These are phyloP conservation scores for Xanthoconium stramineum DNA, from an alignment of 768 basidiomycete genomes.

Conservation along the genomic window DNA sequence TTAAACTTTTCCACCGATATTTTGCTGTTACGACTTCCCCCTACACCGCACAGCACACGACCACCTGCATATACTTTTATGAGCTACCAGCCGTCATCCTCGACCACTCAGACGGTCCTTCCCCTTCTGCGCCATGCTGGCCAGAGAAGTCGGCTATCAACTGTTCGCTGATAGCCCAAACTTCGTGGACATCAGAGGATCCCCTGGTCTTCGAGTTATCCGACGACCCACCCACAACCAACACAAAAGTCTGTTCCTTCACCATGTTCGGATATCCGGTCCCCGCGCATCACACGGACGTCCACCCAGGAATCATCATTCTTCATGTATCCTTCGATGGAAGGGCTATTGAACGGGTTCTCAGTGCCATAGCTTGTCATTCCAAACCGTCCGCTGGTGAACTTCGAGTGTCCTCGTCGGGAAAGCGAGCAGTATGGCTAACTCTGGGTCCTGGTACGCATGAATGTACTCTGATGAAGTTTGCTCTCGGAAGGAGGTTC, in stretches of 20 bases:
- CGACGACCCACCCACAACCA: conserved; percentile 7
- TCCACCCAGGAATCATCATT: conserved; percentile 1
- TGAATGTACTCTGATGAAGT: conserved; percentile 49
- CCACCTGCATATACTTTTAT: conserved; percentile 11
- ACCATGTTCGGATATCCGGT: conserved; percentile 12
- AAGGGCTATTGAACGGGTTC: not conserved
- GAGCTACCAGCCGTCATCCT: conserved; percentile 15
- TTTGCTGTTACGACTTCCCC: conserved; percentile 7
- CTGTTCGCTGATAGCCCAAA: conserved; percentile 5
- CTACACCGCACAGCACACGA: not conserved
- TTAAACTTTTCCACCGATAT: conserved; percentile 13
- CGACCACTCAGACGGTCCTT: not conserved
- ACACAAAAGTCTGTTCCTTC: conserved; percentile 8
- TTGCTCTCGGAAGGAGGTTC: conserved; percentile 32
- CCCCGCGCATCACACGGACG: not conserved
- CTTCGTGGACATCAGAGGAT: conserved; percentile 14
- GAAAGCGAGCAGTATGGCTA: conserved; percentile 21
- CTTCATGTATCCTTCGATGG: conserved; percentile 15
- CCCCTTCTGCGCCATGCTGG: conserved; percentile 10
- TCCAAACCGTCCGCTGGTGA: conserved; percentile 11
- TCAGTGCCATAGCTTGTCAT: conserved; percentile 5
- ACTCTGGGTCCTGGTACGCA: conserved; percentile 23
- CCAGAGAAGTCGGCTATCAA: conserved; percentile 9
- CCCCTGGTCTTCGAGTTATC: conserved; percentile 10
- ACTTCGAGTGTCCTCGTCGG: conserved; percentile 17